Evolutionary conservation across 305 asterid genomes (phyloP), one percentile per base, ranked within the genome.

Genomic region (Fraxinus nigra): DNA sequence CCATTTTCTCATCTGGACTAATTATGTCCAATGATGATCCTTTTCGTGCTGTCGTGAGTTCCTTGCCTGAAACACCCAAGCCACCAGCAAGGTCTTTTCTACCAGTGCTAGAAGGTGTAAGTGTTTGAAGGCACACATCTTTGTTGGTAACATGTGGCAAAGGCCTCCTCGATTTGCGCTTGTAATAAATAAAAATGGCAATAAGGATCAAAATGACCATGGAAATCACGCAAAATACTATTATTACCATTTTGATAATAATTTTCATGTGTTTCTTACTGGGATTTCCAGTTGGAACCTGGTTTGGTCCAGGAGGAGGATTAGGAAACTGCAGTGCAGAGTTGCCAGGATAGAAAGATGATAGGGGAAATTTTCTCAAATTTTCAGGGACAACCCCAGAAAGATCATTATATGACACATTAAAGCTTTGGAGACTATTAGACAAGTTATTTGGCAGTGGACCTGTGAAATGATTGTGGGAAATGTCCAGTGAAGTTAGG

Each of bases 301-400:
- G 87, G 82, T 81, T 87, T 6, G 97, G 87, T 33, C 93, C 93
- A 0, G 91, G 82, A 79, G 97, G 97, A 77, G 95, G 91, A 78
- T 92, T 94, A 1, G 98, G 99, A 84, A 96, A 94, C 51, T 91
- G 87, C 85, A 96, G 80, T 67, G 82, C 56, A 7, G 97, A 89
- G 81, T 96, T 96, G 16, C 99, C 98, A n/a, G 99, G 99, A 84
- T 88, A 96, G 92, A 96, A 96, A 73, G 98, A 91, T 5, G 99
- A 91, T 22, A 82, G 59, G 10, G 98, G 92, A 82, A 96, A 94
- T 79, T 90, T 94, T 79, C 99, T 89, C 89, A 96, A 85, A 84
- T 96, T 94, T 26, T 90, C 97, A 0, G 98, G 98, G 80, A 94
- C 98, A 32, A 89, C 90, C 18, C 99, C 98, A 2, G 98, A 93